phyloP scores from a whole-genome alignment of 108 stramenopile genomes.

The Cyclotella sp. region DNA sequence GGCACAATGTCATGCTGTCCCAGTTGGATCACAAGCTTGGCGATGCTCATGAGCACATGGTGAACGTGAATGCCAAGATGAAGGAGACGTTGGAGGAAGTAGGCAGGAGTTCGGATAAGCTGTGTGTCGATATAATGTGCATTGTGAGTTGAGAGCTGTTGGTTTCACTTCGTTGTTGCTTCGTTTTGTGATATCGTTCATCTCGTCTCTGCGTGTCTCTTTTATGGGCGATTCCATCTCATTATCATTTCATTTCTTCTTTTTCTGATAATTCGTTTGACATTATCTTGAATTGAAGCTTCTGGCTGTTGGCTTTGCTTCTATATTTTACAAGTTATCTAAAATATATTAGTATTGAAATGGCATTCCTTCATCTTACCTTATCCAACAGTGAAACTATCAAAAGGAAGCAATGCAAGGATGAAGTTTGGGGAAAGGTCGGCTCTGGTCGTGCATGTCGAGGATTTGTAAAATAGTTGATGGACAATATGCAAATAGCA shows the following conservation, averaged over 20 bases:
- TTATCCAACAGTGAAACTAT: too few relatives aligned
- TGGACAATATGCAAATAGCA: too few relatives aligned
- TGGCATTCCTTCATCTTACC: too few relatives aligned
- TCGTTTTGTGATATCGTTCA: neutral
- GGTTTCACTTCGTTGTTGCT: neutral
- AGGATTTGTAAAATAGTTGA: too few relatives aligned
- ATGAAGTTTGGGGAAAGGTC: too few relatives aligned
- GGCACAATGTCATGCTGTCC: constrained; percentile 85
- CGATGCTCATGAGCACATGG: constrained; percentile 76
- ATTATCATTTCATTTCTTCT: neutral
- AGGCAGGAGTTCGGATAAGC: constrained; percentile 85
- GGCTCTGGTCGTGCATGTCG: too few relatives aligned
- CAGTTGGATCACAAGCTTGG: constrained; percentile 74
- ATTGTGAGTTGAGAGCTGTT: constrained; percentile 61
- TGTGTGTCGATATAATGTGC: constrained; percentile 97
- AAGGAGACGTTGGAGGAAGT: constrained; percentile 90
- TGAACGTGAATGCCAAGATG: constrained; percentile 86
- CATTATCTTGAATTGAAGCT: constrained; percentile 8
- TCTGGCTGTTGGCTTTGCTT: constrained; percentile 33
- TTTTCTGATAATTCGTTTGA: neutral
- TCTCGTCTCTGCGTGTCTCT: neutral
- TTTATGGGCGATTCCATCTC: neutral
- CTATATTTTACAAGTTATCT: constrained; percentile 27
- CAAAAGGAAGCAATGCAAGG: too few relatives aligned
- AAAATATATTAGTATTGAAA: neutral